These are phyloP conservation scores for Ogataea wickerhamii DNA, from an alignment of 805 yeast genomes.

Conservation along the genomic window DNA sequence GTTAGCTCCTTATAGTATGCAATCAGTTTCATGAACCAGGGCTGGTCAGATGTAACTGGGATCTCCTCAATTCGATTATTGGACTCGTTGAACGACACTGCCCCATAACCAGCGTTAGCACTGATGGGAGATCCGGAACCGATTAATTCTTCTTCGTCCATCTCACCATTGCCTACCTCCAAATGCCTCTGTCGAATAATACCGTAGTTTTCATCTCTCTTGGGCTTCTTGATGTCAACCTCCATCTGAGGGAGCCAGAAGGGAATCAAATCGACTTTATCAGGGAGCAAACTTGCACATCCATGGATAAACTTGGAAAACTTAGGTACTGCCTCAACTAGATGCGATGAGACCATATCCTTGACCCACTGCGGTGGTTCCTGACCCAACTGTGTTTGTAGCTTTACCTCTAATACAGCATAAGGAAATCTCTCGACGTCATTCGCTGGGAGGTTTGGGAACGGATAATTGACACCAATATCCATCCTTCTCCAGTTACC, in stretches of 20 bases:
- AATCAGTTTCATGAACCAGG: slow-evolving; percentile 15
- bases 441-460: slow-evolving; percentile 72
- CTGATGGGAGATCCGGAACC: slow-evolving; percentile 29
- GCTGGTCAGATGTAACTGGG: slow-evolving; percentile 9
- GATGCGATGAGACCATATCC: slow-evolving; percentile 83
- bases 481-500: slow-evolving; percentile 98
- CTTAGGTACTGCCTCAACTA: slow-evolving; percentile 97
- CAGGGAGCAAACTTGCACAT: slow-evolving; percentile 85
- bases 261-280: slow-evolving; percentile 79
- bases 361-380: slow-evolving; percentile 99
- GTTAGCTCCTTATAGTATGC: slow-evolving; percentile 16
- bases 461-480: slow-evolving; percentile 97
- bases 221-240: slow-evolving; percentile 90
- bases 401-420: slow-evolving; percentile 94
- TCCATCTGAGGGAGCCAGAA: slow-evolving; percentile 98
- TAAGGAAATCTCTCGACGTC: slow-evolving; percentile 95
- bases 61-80: slow-evolving; percentile 28
- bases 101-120: slow-evolving; percentile 21
- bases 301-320: slow-evolving; percentile 98
- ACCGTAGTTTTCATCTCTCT: slow-evolving; percentile 54
- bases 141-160: slow-evolving; percentile 61
- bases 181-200: slow-evolving; percentile 47
- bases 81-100: slow-evolving; percentile 30
- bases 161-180: slow-evolving; percentile 47
- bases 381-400: slow-evolving; percentile 97